Evolutionary conservation across 108 stramenopile genomes (phyloP).

Genomic region (Licmophora abbreviata): DNA sequence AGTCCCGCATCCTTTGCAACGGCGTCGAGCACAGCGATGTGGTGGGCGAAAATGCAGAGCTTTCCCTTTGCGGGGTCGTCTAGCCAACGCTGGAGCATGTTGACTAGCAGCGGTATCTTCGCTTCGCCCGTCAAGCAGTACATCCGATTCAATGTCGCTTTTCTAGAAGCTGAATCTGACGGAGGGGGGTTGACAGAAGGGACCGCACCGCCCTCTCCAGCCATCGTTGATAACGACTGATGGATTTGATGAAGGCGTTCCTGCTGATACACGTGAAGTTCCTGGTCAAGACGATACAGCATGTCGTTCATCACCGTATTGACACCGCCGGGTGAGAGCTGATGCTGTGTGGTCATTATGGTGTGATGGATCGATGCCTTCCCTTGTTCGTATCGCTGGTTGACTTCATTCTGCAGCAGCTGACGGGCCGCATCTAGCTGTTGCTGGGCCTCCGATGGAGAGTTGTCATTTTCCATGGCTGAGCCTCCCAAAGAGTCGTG

Average conservation of each 20-base stretch:
- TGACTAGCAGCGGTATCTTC: constrained; percentile 65
- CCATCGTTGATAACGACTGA: constrained; percentile 5
- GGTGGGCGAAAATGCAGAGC: constrained; percentile 95
- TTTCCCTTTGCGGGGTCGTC: constrained; percentile 79
- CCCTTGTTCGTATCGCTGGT: background rate
- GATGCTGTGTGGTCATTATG: too few species aligned
- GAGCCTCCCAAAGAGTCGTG: background rate
- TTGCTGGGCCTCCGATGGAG: constrained; percentile 1
- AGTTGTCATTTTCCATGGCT: background rate
- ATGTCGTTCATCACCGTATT: background rate
- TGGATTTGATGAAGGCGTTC: too few species aligned
- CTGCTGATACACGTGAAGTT: too few species aligned
- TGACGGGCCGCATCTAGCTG: background rate
- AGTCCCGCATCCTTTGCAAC: constrained; percentile 41
- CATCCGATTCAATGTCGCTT: constrained; percentile 71
- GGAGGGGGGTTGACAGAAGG: background rate
- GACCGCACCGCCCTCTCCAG: constrained; percentile 11
- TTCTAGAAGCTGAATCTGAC: constrained; percentile 19
- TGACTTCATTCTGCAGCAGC: background rate
- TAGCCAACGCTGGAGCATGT: constrained; percentile 62
- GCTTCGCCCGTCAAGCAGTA: constrained; percentile 75
- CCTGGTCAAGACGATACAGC: background rate
- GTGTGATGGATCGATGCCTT: too few species aligned
- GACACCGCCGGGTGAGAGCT: background rate
- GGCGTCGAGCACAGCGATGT: constrained; percentile 83